phyloP scores from a whole-genome alignment of 2,329 filamentous ascomycete genomes.

The Elsinoe perseae region DNA sequence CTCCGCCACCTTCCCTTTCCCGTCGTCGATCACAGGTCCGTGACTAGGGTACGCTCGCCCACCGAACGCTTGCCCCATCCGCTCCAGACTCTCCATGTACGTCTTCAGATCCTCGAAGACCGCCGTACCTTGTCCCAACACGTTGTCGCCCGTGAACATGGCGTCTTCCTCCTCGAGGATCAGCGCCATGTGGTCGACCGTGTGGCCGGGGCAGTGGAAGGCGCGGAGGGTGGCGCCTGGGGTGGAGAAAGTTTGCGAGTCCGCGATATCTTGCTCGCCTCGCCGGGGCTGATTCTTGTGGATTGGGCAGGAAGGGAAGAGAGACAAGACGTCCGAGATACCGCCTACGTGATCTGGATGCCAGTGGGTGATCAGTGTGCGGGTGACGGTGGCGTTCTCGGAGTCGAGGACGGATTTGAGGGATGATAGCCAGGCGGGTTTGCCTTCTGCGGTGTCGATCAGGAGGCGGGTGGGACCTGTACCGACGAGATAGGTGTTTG shows the following conservation, averaged over 20 bases:
- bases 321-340: slow-evolving; percentile 56
- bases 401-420: slow-evolving; percentile 57
- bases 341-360: slow-evolving; percentile 81
- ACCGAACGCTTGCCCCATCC: slow-evolving; percentile 57
- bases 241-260: slow-evolving; percentile 49
- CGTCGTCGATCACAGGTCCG: slow-evolving; percentile 68
- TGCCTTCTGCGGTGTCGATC: slow-evolving; percentile 84
- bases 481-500: slow-evolving; percentile 91
- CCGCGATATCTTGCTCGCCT: slow-evolving; percentile 46
- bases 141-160: slow-evolving; percentile 84
- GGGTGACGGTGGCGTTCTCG: slow-evolving; percentile 61
- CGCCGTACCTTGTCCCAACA: slow-evolving; percentile 77
- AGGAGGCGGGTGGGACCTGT: slow-evolving; percentile 65
- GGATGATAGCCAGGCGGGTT: slow-evolving; percentile 60
- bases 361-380: slow-evolving; percentile 81
- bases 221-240: slow-evolving; percentile 62
- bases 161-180: slow-evolving; percentile 68
- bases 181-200: slow-evolving; percentile 73
- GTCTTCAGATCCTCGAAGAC: slow-evolving; percentile 69
- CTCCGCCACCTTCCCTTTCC: slow-evolving; percentile 62
- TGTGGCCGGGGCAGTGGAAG: slow-evolving; percentile 65
- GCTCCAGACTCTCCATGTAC: slow-evolving; percentile 62
- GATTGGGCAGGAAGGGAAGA: slow-evolving; percentile 56
- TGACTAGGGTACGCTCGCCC: slow-evolving; percentile 82
- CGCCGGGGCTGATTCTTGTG: slow-evolving; percentile 57